Percentiles rank a stretch among this genome's conserved stretches.
Conservation (phyloP, 345 rosid genomes). For the Schrenkiella parvula region DNA sequence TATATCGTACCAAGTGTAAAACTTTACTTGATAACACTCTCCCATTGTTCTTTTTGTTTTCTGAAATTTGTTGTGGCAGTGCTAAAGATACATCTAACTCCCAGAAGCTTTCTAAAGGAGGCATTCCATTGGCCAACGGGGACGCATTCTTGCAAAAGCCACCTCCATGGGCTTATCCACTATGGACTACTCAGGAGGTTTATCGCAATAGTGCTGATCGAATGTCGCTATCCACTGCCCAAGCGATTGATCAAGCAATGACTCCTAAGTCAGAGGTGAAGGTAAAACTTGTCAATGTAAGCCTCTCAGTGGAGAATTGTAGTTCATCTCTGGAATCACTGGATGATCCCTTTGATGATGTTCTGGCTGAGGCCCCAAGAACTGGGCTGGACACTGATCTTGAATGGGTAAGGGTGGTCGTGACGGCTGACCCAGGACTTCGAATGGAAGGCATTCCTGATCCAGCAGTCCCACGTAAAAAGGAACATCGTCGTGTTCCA, state of each 20-base stretch:
- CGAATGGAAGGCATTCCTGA: slow-evolving; percentile 70
- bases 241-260: slow-evolving; percentile 99
- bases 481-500: slow-evolving; percentile 99
- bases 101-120: slow-evolving; percentile 93
- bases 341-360: slow-evolving; percentile 33
- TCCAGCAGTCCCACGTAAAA: slow-evolving; percentile 58
- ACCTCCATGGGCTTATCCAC: slow-evolving; percentile 99
- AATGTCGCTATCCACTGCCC: slow-evolving; percentile 90
- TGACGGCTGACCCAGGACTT: slow-evolving; percentile 76
- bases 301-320: slow-evolving; percentile 57
- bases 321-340: slow-evolving; percentile 17
- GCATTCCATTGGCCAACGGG: slow-evolving; percentile 97
- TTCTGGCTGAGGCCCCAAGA: slow-evolving; percentile 26
- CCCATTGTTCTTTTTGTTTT: slow-evolving; percentile 18
- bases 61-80: slow-evolving; percentile 45
- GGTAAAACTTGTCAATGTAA: slow-evolving; percentile 65
- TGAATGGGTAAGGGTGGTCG: slow-evolving; percentile 92
- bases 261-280: slow-evolving; percentile 71
- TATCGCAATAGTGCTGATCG: slow-evolving; percentile 97
- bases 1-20: neutral
- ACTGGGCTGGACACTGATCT: slow-evolving; percentile 44
- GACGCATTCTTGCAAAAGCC: slow-evolving; percentile 95
- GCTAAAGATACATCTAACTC: slow-evolving; percentile 62
- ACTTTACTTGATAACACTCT: neutral
- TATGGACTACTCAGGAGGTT: slow-evolving; percentile 93